Evolutionary conservation across 441 rosid genomes (phyloP), one percentile per base, ranked within the genome.

Genomic region (California macrophylla): DNA sequence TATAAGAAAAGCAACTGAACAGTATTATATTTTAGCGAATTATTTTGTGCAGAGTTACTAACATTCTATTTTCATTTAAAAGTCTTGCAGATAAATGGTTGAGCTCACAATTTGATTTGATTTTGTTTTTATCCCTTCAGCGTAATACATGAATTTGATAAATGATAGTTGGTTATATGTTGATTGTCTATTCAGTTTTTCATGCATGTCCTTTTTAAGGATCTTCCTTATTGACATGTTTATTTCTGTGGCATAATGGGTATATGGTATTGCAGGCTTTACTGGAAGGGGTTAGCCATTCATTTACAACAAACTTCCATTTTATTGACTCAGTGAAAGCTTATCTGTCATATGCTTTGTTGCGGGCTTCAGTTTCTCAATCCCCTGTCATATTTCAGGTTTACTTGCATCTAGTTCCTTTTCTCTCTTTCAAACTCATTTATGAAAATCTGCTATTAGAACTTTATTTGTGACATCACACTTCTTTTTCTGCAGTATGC

Each of bases 261-360:
- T 15, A 66, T 70, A 64, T 72, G 77, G 68, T 77, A 38, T 71
- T 83, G 78, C 92, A 96, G 99, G 97, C 95, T 56, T 69, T 92
- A 82, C 81, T 96, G 76, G 97, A 89, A 84, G 98, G 97, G 65
- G 97, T 96, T 83, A 88, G 87, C 83, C 85, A 84, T 84, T 91
- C 99, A 34, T 89, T 91, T 79, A 89, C 97, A 13, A 89, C 89
- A 86, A 89, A 93, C 77, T 89, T 91, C 74, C 96, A 92, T 83
- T 92, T 96, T 79, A 96, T 96, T 73, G 98, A 96, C 82, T 96
- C 99, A 36, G 93, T 96, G 72, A 96, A 96, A 88, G 97, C 97
- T 28, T 93, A 91, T 80, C 97, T 92, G 69, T 93, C 98, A 24
- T 96, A 91, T 84, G 98, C 98, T 80, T 82, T 96, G 78, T 79